These are phyloP conservation scores for Aegilops sharonensis DNA, from an alignment of 176 grass and related monocot species.

Conservation along the genomic window DNA sequence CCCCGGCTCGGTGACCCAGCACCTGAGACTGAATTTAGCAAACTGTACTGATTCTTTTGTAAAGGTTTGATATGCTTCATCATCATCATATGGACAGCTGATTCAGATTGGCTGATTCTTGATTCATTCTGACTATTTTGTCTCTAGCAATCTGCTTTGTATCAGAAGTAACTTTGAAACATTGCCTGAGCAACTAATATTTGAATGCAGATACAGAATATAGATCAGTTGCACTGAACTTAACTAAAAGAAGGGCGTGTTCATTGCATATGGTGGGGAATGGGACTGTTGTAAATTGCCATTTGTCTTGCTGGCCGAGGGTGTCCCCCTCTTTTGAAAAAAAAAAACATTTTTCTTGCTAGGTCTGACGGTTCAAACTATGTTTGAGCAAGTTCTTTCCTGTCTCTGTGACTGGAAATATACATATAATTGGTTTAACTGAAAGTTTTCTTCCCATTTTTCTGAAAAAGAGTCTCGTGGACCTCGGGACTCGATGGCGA, in stretches of 20 bases:
- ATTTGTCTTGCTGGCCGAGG: background rate
- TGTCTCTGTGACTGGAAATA: background rate
- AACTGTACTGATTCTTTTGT: conserved; percentile 67
- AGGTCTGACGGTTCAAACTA: background rate
- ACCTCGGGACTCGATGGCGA: background rate
- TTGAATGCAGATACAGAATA: conserved; percentile 40
- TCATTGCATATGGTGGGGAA: conserved; percentile 15
- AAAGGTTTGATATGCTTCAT: conserved; percentile 30
- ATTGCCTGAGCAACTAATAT: conserved; percentile 40
- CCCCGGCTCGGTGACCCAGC: conserved; percentile 63
- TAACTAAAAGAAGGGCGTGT: background rate
- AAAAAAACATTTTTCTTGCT: background rate
- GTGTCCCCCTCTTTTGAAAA: too few species aligned
- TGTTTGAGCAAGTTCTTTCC: background rate
- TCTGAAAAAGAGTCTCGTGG: background rate
- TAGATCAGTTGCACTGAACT: conserved; percentile 26
- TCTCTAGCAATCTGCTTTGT: conserved; percentile 28
- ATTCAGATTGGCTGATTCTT: conserved; percentile 24
- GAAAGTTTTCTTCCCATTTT: background rate
- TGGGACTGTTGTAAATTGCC: conserved; percentile 31
- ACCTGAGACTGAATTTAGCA: conserved; percentile 76
- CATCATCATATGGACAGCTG: conserved; percentile 22
- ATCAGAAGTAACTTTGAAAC: conserved; percentile 6
- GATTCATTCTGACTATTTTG: conserved; percentile 48
- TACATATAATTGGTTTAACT: background rate